Base-by-base conservation (phyloP, 2,329 filamentous ascomycete genomes). In the Colletotrichum costaricense region DNA sequence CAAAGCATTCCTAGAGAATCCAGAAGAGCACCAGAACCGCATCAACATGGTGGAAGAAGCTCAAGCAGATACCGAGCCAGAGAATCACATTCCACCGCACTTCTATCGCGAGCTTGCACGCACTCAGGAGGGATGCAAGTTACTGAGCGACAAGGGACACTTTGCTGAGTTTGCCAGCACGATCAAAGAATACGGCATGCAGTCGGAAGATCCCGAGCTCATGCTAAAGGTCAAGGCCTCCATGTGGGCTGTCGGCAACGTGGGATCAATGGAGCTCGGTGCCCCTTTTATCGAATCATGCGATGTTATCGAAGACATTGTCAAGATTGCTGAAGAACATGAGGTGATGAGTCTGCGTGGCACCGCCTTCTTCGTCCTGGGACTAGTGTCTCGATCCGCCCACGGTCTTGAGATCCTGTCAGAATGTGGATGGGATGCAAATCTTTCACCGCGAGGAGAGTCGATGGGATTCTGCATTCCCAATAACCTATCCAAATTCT, bases 201-300 rank as follows among this genome's bases (percentile, higher is more conserved):
- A 97, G 77, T 92, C 92, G 55, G 93, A 97, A 76, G 97, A 99
- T 78, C 81, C 89, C 0, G 97, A 99, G 82, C 89, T 93, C 28
- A 92, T 98, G 57, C 91, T 95, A 72, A 98, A 98, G 81, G 95
- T 98, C 76, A 99, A 99, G 82, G 97, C 95, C 8, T 98, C 95
- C 80, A 87, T 99, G 60, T 99, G 97, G 97, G 97, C 97, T 0
- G 95, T 99, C 1, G 97, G 97, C 28, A 99, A 99, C 78, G 96
- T 99, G 49, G 97, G 97, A 0, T 98, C 95, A 0, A 98, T 99
- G 95, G 96, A 98, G 78, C 91, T 98, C 2, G 97, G 97, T 1
- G 96, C 96, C 1, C 95, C 95, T 0, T 99, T 99, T 81, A 87
- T 99, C 4, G 97, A 98, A 82, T 92, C 93, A 69, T 94, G 92